Conservation (phyloP, 2,329 filamentous ascomycete species). For the Cercospora zeae-maydis region DNA sequence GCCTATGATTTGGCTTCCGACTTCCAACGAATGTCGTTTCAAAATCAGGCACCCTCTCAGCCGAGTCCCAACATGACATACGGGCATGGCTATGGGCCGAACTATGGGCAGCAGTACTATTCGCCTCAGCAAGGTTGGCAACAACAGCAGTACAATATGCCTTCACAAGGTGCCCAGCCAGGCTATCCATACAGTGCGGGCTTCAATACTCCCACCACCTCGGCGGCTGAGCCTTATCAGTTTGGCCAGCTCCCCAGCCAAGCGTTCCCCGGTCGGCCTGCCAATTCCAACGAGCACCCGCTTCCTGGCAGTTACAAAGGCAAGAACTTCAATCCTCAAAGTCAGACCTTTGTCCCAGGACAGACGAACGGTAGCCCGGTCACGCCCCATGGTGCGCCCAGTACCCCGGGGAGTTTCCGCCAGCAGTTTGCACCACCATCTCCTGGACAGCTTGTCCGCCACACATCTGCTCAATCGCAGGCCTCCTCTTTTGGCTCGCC, state of each 20-base stretch:
- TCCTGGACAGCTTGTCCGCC: slow-evolving; percentile 30
- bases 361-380: slow-evolving; percentile 36
- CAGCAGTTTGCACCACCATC: slow-evolving; percentile 10
- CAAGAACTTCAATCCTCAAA: slow-evolving; percentile 90
- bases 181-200: slow-evolving; percentile 15
- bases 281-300: slow-evolving; percentile 73
- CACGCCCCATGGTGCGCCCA: slow-evolving; percentile 23
- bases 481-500: slow-evolving; percentile 30
- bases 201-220: slow-evolving; percentile 33
- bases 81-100: slow-evolving; percentile 14
- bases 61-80: slow-evolving; percentile 21
- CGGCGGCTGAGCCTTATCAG: slow-evolving; percentile 53
- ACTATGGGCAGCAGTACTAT: slow-evolving; percentile 29
- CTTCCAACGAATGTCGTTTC: slow-evolving; percentile 49
- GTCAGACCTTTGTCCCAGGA: slow-evolving; percentile 80
- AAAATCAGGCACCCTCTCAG: slow-evolving; percentile 32
- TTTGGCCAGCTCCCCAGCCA: slow-evolving; percentile 73
- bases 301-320: slow-evolving; percentile 80
- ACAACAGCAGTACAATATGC: slow-evolving; percentile 30
- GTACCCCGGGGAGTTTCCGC: slow-evolving; percentile 13
- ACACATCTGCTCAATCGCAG: slow-evolving; percentile 35
- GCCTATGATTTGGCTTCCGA: slow-evolving; percentile 45
- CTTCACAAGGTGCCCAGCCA: slow-evolving; percentile 21
- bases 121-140: slow-evolving; percentile 29
- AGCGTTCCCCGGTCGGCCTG: slow-evolving; percentile 66